phyloP scores from a whole-genome alignment of 73 alveolate species.

The Paramecium caudatum region DNA sequence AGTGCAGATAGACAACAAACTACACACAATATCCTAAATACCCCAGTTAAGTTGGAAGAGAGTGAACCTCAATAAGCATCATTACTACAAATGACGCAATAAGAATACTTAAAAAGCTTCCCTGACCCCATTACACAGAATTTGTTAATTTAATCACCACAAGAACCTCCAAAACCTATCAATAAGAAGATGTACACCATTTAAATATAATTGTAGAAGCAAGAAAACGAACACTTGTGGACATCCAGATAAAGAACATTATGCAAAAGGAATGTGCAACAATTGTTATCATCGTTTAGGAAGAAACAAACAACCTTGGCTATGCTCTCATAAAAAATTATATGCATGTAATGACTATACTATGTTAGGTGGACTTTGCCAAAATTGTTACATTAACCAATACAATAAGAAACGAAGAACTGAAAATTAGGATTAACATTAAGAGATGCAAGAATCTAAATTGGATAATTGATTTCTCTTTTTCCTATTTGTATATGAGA shows the following conservation, averaged over 20 bases:
- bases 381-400: slow-evolving; percentile 76
- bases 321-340: slow-evolving; percentile 83
- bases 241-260: slow-evolving; percentile 89
- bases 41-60: slow-evolving; percentile 27
- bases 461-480: slow-evolving; percentile 9
- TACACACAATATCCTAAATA: slow-evolving; percentile 22
- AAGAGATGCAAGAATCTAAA: slow-evolving; percentile 9
- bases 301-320: slow-evolving; percentile 87
- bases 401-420: slow-evolving; percentile 60
- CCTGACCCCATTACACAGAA: not conserved
- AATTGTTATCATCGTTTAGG: slow-evolving; percentile 91
- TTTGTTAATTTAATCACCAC: not conserved
- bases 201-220: slow-evolving; percentile 21
- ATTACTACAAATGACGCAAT: slow-evolving; percentile 32
- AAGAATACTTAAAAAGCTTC: slow-evolving; percentile 8
- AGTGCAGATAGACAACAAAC: slow-evolving; percentile 37
- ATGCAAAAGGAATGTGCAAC: slow-evolving; percentile 96
- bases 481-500: not conserved
- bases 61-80: not conserved
- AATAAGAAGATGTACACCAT: slow-evolving; percentile 26
- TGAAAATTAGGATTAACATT: slow-evolving; percentile 7
- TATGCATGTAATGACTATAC: slow-evolving; percentile 59
- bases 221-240: slow-evolving; percentile 75
- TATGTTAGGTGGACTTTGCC: slow-evolving; percentile 62
- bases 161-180: slow-evolving; percentile 12